Evolutionary conservation across 1,139 yeast genomes (phyloP), one percentile per base, ranked within the genome.

Genomic region (Saccharomyces hybrid): DNA sequence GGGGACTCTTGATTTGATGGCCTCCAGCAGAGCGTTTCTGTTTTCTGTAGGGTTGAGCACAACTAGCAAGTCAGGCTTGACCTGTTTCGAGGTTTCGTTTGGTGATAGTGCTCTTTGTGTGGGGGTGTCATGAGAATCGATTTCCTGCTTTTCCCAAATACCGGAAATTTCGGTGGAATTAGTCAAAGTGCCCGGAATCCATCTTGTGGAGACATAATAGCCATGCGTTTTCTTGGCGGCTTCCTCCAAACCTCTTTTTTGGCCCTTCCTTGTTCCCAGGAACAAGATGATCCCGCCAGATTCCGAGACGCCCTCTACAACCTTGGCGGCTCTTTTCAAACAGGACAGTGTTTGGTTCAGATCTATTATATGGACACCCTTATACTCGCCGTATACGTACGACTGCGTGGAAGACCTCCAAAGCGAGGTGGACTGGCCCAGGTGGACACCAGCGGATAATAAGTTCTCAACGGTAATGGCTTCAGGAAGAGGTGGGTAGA

Each of bases 131-230:
- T 76, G 80, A 73, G 84, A 80, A 65, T 82, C 84, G 53, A 88
- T 84, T 71, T 88, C 96, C 56, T 77, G 78, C 60, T 83, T 75
- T 46, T 74, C 79, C 80, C 82, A 81, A 46, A 63, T 64, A 42
- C 74, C 73, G n/a, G 93, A 82, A 44, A 88, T 85, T 68, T 84
- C 88, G 42, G 84, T 76, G 54, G 89, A 83, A 72, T 93, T 93
- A 51, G 98, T 89, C 61, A 93, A 78, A 26, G 96, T 87, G 61
- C 99, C 99, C 2, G 98, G 96, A 55, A 88, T 82, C 99, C 99
- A 93, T 68, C 93, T 82, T 53, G 82, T 80, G 46, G 88, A 80
- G 32, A 93, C 93, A 65, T 86, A 89, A 72, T 83, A 89, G 11
- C 96, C 96, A 56, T 81, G 77, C 53, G 84, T 76, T 64, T 96